Base-by-base conservation (phyloP, 495 filamentous ascomycete genomes). In the Schizothecium vesticola region DNA sequence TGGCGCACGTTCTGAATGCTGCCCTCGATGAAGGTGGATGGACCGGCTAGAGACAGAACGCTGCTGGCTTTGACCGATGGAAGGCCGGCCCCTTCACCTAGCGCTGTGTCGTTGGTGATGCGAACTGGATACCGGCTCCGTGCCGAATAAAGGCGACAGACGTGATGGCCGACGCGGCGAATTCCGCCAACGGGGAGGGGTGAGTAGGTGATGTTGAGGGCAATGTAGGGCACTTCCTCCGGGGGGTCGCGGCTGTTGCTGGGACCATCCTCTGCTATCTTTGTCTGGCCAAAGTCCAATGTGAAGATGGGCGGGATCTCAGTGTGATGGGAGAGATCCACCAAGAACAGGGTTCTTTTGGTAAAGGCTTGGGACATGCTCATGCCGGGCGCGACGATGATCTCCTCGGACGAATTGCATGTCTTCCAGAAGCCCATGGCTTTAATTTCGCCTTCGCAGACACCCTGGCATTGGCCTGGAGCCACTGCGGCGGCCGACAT, bases 391-490 rank as follows among this genome's bases (percentile, higher is more conserved):
- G 22, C 16, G n/a, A 63, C 33, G 6, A 63, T 33, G 0, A 21
- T 51, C 23, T 16, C 12, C 31, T 63, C 31, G 11, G 61, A 51
- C 9, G 61, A 51, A 9, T 55, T 63, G 61, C 61, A 64, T 8
- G 31, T 51, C 61, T 56, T 64, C 61, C 61, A 64, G 1, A 64
- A 22, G 5, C 61, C 61, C 61, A 25, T 23, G 24, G 61, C 61
- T 13, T 64, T 33, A 3, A 64, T 56, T 19, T 64, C 31, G 61
- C 33, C 61, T 19, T 64, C 61, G 33, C 61, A 64, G 31, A 64
- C 24, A 13, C 61, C 61, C 3, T 12, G 31, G 3, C 61, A 64
- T n/a, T 51, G 36, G 0, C 29, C 61, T 8, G 61, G 31, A 36
- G 16, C 29, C 28, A 63, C 25, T n/a, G 16, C 5, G 16, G 21